Evolutionary conservation across 805 yeast species (phyloP), one percentile per base, ranked within the genome.

Genomic region (Saccharomycopsis oosterbeekiorum): DNA sequence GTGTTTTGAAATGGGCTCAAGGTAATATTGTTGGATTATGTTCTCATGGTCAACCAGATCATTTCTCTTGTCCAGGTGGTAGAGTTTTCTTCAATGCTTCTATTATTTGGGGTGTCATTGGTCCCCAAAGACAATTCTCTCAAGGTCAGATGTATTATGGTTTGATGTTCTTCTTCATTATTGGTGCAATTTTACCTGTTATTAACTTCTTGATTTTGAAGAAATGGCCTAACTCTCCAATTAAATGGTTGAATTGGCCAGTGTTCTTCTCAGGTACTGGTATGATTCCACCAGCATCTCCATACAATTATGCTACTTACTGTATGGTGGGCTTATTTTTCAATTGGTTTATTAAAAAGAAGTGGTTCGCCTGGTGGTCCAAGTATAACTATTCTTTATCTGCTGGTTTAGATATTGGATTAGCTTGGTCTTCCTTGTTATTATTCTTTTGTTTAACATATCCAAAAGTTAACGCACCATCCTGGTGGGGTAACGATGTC

Each of bases 401-500:
- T 17, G 83, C 87, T 24, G 91, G 84, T 1, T 70, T 86, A 26
- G 85, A 85, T 55, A 80, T 86, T 6, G 89, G 89, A 1, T 78
- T 85, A 14, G 89, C 89, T 0, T 76, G 84, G 65, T 79, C 86
- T 29, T 80, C 86, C 2, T 73, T 86, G 58, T 63, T 84, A 29
- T 79, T 86, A 11, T 84, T 84, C 68, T 76, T 84, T 65, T 73
- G 80, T 1, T 76, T 80, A 5, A 77, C 78, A 55, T 76, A 75
- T 51, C 74, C 80, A 15, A 75, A 75, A 15, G 73, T 75, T 15
- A 65, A 67, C 1, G 65, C 73, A 2, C 76, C 80, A 0, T 56
- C 60, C 8, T 86, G 92, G 92, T 86, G 92, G 92, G 92, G 90
- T 19, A 80, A 78, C 60, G 70, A 68, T 56, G 83, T 80, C 54